A percentile compares a stretch with the other conserved stretches of the same genome.
These are phyloP conservation scores for Neoascochyta sp. DNA, from an alignment of 2,329 filamentous ascomycete genomes.

Conservation along the genomic window DNA sequence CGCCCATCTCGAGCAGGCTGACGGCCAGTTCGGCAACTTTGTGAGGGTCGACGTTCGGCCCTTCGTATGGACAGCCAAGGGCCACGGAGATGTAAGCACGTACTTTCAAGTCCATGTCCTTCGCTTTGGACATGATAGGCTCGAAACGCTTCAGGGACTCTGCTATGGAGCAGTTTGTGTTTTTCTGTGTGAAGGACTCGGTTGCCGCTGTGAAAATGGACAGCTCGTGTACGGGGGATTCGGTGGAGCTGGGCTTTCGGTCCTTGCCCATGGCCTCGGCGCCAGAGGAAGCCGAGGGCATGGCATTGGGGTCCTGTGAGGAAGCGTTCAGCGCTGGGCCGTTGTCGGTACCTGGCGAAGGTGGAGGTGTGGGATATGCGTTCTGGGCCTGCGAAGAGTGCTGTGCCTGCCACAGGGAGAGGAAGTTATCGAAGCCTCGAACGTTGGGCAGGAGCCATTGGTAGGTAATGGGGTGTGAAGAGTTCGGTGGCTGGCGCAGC, in stretches of 20 bases:
- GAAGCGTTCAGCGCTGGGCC: slow-evolving; percentile 44
- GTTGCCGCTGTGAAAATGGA: slow-evolving; percentile 81
- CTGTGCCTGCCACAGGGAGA: slow-evolving; percentile 49
- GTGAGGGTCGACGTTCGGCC: slow-evolving; percentile 57
- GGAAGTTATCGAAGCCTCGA: slow-evolving; percentile 66
- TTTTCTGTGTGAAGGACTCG: slow-evolving; percentile 74
- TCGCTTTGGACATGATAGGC: slow-evolving; percentile 66
- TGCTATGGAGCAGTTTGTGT: slow-evolving; percentile 76
- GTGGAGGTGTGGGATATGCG: slow-evolving; percentile 49
- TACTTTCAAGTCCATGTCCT: slow-evolving; percentile 62
- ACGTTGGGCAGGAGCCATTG: slow-evolving; percentile 77
- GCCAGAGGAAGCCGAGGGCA: slow-evolving; percentile 37
- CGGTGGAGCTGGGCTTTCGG: slow-evolving; percentile 8
- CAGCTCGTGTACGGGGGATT: slow-evolving; percentile 51
- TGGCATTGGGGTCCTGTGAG: slow-evolving; percentile 41
- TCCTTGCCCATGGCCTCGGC: slow-evolving; percentile 31
- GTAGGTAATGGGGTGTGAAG: slow-evolving; percentile 61
- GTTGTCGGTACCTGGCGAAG: slow-evolving; percentile 34
- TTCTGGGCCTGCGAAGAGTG: slow-evolving; percentile 34
- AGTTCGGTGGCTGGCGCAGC: slow-evolving; percentile 54
- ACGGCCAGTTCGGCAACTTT: slow-evolving; percentile 61
- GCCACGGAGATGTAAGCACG: slow-evolving; percentile 72
- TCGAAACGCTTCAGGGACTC: slow-evolving; percentile 68
- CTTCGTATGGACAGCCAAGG: slow-evolving; percentile 73
- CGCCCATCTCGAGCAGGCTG: slow-evolving; percentile 74